Evolutionary conservation across 202 grass and related monocot species (phyloP).

Genomic region (Miscanthus sacchariflorus): DNA sequence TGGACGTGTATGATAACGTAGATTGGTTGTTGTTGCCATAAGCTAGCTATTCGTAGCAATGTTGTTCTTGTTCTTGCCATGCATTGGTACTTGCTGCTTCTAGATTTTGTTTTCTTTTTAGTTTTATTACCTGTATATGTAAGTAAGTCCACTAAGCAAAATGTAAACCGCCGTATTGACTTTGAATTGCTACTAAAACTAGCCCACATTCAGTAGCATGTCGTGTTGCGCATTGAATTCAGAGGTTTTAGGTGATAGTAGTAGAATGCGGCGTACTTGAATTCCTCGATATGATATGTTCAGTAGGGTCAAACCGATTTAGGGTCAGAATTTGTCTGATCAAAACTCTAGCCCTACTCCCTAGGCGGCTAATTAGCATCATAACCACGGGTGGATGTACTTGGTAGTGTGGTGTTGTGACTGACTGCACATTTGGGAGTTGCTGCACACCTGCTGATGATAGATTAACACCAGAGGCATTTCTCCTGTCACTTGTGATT

Average conservation of each 20-base stretch:
- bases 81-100: not conserved
- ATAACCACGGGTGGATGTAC: constrained; percentile 18
- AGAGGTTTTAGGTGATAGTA: not conserved
- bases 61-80: constrained; percentile 1
- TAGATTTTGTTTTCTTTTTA: not conserved
- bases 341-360: constrained; percentile 19
- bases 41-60: not conserved
- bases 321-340: constrained; percentile 32
- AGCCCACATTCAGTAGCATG: not conserved
- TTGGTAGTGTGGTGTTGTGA: constrained; percentile 44
- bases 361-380: constrained; percentile 17
- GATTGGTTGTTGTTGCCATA: not conserved
- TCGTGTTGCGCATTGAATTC: not conserved
- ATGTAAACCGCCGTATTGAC: not conserved
- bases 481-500: constrained; percentile 48
- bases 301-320: constrained; percentile 28
- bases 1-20: not conserved
- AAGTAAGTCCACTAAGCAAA: not conserved
- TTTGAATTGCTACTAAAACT: constrained; percentile 3
- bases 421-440: constrained; percentile 34
- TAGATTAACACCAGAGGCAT: constrained; percentile 44
- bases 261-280: not conserved
- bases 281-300: not conserved
- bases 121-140: too few species aligned
- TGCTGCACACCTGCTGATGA: constrained; percentile 43